Evolutionary conservation across 2,329 filamentous ascomycete species (phyloP), one percentile per base, ranked within the genome.

Genomic region (Penicillium sp.): DNA sequence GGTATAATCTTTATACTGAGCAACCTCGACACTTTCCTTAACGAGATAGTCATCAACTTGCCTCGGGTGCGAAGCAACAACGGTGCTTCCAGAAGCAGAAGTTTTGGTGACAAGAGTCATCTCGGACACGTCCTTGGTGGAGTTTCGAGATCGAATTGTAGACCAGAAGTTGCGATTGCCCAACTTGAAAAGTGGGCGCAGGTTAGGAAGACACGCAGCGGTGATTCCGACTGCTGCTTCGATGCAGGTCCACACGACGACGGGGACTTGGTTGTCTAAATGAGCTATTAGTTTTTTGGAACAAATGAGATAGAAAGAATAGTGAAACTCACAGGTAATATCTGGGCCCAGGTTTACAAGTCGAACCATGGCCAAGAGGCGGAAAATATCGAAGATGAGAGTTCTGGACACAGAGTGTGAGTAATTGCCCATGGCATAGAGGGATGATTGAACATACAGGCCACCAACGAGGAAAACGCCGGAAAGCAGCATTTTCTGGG

Each of bases 241-340:
- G 18, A 64, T 59, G 35, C 67, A 69, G 0, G 68, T 70, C 67
- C 67, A 70, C n/a, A 69, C 62, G 13, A 60, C 62, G 23, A 57
- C 53, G 7, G 63, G 62, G 29, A 65, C 60, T 68, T 70, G 65
- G 39, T 69, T 61, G 27, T 66, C 67, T 69, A 11, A 10, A 45
- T 1, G 16, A 3, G 6, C 38, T 16, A 18, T 58, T 51, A 35
- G n/a, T n/a, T n/a, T n/a, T n/a, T n/a, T n/a, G n/a, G n/a, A n/a
- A n/a, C n/a, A n/a, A n/a, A n/a, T n/a, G n/a, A n/a, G n/a, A n/a
- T n/a, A n/a, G n/a, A n/a, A n/a, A n/a, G n/a, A n/a, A n/a, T n/a
- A n/a, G n/a, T n/a, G 26, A 26, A 18, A 60, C 67, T 57, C 47
- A 69, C 67, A 70, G 9, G 67, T 69, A 10, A 69, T 64, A 38